phyloP scores from a whole-genome alignment of 208 protist species.

The Wallacemonas sp. region DNA sequence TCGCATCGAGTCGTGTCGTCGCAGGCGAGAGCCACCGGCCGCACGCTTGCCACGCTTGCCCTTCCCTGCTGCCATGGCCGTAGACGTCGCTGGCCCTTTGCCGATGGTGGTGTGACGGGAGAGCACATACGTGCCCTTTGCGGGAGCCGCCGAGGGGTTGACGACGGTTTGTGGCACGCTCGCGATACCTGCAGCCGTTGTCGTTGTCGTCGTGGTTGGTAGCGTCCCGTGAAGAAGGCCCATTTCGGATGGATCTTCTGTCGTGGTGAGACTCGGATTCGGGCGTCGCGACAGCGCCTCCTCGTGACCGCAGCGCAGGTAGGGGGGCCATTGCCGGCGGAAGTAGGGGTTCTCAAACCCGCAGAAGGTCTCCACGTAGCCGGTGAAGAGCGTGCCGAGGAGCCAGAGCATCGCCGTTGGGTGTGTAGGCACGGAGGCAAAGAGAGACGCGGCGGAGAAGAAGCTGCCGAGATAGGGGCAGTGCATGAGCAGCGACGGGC shows the following conservation, averaged over 20 bases:
- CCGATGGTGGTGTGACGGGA: conserved; percentile 6
- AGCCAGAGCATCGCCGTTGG: conserved; percentile 57
- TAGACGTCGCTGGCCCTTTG: background rate
- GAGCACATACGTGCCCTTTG: background rate
- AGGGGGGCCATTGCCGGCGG: conserved; percentile 20
- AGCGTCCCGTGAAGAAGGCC: background rate
- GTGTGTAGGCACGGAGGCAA: conserved; percentile 21
- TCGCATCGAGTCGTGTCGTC: conserved; percentile 3
- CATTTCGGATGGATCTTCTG: background rate
- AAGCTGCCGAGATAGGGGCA: conserved; percentile 48
- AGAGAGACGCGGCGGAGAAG: conserved; percentile 23
- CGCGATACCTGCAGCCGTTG: background rate
- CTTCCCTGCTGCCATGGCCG: background rate
- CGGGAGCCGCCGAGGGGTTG: background rate
- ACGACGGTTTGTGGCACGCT: background rate
- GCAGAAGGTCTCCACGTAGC: conserved; percentile 34
- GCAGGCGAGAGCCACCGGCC: background rate
- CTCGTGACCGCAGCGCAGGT: conserved; percentile 31
- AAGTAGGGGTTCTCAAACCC: conserved; percentile 13
- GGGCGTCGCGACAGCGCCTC: conserved; percentile 2
- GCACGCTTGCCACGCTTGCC: background rate
- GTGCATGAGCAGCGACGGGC: conserved; percentile 62
- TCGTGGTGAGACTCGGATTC: conserved; percentile 5
- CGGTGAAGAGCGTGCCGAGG: conserved; percentile 49
- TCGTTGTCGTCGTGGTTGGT: background rate